phyloP scores from a whole-genome alignment of 441 rosid species.

The Pelargonium citronellum region DNA sequence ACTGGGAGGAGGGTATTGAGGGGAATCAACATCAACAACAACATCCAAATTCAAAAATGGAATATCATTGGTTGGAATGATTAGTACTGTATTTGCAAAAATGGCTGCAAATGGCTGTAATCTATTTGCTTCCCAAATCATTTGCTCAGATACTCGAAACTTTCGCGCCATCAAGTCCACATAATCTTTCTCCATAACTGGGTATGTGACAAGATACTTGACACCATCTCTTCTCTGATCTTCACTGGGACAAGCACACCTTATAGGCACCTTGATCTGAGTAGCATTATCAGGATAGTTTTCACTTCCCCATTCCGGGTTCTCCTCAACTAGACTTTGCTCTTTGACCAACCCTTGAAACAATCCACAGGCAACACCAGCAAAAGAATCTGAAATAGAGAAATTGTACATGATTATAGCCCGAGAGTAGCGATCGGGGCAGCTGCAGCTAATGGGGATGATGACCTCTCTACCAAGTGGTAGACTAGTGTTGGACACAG shows the following conservation, averaged over 20 bases:
- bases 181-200: constrained; percentile 19
- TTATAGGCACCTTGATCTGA: constrained; percentile 26
- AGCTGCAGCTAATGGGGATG: constrained; percentile 26
- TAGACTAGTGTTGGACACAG: constrained; percentile 21
- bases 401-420: constrained; percentile 22
- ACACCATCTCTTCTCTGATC: constrained; percentile 21
- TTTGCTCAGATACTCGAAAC: constrained; percentile 17
- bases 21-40: neutral
- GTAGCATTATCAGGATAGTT: constrained; percentile 3
- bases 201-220: constrained; percentile 25
- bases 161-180: constrained; percentile 17
- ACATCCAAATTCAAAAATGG: constrained; percentile 22
- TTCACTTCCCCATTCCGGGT: constrained; percentile 7
- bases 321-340: constrained; percentile 19
- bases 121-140: constrained; percentile 24
- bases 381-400: constrained; percentile 17
- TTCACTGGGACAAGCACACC: constrained; percentile 32
- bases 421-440: constrained; percentile 18
- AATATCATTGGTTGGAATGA: constrained; percentile 23
- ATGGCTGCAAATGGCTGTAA: constrained; percentile 13
- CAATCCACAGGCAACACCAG: constrained; percentile 24
- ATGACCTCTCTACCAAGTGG: constrained; percentile 24
- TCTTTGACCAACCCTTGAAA: constrained; percentile 30
- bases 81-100: constrained; percentile 30
- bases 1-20: constrained; percentile 9